Percentiles rank a stretch among this genome's conserved stretches.
These are phyloP conservation scores for Trebouxia sp. DNA, from an alignment of 139 green algal genomes.

Conservation along the genomic window DNA sequence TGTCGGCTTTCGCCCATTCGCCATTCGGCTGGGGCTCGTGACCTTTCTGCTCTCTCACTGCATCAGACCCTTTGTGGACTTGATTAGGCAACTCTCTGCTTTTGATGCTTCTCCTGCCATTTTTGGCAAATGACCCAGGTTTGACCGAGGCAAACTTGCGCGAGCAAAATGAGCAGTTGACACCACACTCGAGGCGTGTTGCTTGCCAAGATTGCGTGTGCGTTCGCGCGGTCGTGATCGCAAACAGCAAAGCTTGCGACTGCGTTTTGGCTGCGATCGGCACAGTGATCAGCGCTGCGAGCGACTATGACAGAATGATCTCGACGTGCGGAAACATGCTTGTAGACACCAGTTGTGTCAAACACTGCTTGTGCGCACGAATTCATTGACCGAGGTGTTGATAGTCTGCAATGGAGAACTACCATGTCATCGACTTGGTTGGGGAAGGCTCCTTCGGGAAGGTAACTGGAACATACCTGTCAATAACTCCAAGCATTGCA, in stretches of 20 bases:
- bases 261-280: too few relatives aligned
- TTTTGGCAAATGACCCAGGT: not conserved
- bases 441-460: constrained; percentile 97
- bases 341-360: not conserved
- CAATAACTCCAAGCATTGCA: too few relatives aligned
- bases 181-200: too few relatives aligned
- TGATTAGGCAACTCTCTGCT: not conserved
- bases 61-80: too few relatives aligned
- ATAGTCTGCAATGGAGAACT: constrained; percentile 78
- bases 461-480: constrained; percentile 44
- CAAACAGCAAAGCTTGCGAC: too few relatives aligned
- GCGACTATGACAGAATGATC: too few relatives aligned
- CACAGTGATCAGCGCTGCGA: too few relatives aligned
- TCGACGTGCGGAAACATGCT: not conserved
- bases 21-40: too few relatives aligned
- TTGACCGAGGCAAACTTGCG: not conserved
- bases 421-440: constrained; percentile 91
- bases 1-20: too few relatives aligned
- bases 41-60: not conserved
- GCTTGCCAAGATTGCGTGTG: too few relatives aligned
- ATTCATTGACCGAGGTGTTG: not conserved
- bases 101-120: not conserved
- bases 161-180: not conserved
- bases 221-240: too few relatives aligned
- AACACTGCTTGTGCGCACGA: not conserved